Evolutionary conservation across 2,329 filamentous ascomycete species (phyloP).

Genomic region (Pyrenophora graminea): DNA sequence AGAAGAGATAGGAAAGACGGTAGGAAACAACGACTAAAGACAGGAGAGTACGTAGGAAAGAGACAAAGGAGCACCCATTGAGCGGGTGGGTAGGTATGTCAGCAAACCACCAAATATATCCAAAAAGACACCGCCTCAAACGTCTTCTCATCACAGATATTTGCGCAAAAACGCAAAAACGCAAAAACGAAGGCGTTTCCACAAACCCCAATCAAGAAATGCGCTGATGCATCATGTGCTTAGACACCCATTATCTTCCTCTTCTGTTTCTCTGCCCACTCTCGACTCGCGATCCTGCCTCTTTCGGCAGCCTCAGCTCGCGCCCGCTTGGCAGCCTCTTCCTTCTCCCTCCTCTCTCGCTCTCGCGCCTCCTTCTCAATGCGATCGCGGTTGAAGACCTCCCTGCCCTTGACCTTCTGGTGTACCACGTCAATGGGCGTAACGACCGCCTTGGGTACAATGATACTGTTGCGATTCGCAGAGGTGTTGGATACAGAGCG

Average conservation of each 20-base stretch:
- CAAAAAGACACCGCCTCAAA: background rate
- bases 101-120: background rate
- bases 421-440: slow-evolving; percentile 38
- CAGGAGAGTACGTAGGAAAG: too few relatives aligned
- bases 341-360: slow-evolving; percentile 50
- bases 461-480: slow-evolving; percentile 31
- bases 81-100: too few relatives aligned
- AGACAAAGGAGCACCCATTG: too few relatives aligned
- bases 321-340: slow-evolving; percentile 54
- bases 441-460: slow-evolving; percentile 30
- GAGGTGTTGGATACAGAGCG: slow-evolving; percentile 30
- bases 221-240: background rate
- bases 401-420: slow-evolving; percentile 48
- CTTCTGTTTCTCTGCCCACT: slow-evolving; percentile 57
- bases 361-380: slow-evolving; percentile 49
- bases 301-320: slow-evolving; percentile 53
- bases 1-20: background rate
- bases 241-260: slow-evolving; percentile 39
- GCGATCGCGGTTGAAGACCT: slow-evolving; percentile 53
- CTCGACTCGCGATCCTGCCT: slow-evolving; percentile 49
- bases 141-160: too few relatives aligned
- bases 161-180: too few relatives aligned
- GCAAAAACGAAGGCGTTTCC: background rate
- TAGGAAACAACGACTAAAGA: background rate
- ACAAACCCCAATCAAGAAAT: too few relatives aligned